Evolutionary conservation across 1,284 basidiomycete genomes (phyloP).

Genomic region (Vanrija sp.): DNA sequence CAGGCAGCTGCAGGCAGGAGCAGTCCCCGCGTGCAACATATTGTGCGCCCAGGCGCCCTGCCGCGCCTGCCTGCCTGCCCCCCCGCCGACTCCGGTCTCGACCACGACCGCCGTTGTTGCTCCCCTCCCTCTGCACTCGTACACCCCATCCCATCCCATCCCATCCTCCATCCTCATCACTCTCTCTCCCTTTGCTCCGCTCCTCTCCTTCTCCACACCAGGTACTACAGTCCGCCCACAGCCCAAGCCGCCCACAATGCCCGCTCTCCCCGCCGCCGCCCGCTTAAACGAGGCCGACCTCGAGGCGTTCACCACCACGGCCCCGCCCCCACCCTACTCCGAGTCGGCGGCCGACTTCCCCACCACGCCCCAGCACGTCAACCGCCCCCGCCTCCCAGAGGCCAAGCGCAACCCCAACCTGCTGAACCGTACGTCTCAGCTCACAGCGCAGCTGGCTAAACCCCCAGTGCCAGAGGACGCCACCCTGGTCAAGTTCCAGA

Average conservation of each 20-base stretch:
- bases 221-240: neutral
- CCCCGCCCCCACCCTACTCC: slow-evolving; percentile 43
- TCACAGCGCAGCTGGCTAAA: neutral
- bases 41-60: too few species aligned
- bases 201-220: neutral
- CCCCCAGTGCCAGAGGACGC: slow-evolving; percentile 40
- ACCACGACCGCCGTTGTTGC: too few species aligned
- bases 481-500: slow-evolving; percentile 70
- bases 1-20: too few species aligned
- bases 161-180: neutral
- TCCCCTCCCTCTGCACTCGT: neutral
- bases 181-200: neutral
- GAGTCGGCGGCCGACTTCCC: slow-evolving; percentile 26
- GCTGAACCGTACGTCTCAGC: slow-evolving; percentile 21
- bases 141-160: neutral
- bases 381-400: slow-evolving; percentile 42
- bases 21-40: too few species aligned
- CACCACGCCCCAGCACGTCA: slow-evolving; percentile 33
- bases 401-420: slow-evolving; percentile 37
- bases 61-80: too few species aligned
- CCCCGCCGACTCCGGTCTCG: too few species aligned
- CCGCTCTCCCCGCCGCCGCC: slow-evolving; percentile 1
- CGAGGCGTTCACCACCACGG: slow-evolving; percentile 19
- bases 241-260: slow-evolving; percentile 3
- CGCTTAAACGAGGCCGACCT: slow-evolving; percentile 19